Evolutionary conservation across 768 basidiomycete genomes (phyloP), one percentile per base, ranked within the genome.

Genomic region (Russula compacta): DNA sequence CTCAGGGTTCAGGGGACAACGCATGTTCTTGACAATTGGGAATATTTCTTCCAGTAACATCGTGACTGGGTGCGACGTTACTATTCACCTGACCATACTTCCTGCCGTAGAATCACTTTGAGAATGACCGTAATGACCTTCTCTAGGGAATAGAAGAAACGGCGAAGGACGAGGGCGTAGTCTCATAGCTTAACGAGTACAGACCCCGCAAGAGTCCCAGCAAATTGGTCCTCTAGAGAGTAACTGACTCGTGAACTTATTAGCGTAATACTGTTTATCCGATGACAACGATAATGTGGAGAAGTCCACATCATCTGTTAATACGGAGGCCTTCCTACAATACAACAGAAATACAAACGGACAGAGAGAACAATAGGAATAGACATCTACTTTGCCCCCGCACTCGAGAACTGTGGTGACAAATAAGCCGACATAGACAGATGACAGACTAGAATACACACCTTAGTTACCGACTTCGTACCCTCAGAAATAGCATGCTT

Each of bases 401-500:
- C 69, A 60, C 67, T 69, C 66, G 70, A 70, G 57, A 70, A 69
- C 70, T 66, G 17, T 12, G 42, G 40, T 11, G 0, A 12, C 12
- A 14, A 12, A 21, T 64, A n/a, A 60, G 63, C 17, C n/a, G n/a
- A 24, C 19, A 35, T 3, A 47, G 59, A 6, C 36, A 36, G 15
- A 39, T 8, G 3, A 2, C 8, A 14, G 19, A n/a, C 19, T n/a
- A 3, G 4, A 32, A 33, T 39, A 61, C 68, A 33, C 50, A 74
- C 75, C 77, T 85, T 86, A 66, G 85, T 86, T 61, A 86, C 84
- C 38, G 80, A 81, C 77, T 86, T 86, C 54, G 83, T 86, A 60
- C 95, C 95, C 75, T 98, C 95, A 32, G 93, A 95, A 74, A 98
- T 97, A 58, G 95, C 95, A 73, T 98, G 95, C 81, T 98, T 98